These are phyloP conservation scores for Acanthamoeba triangularis DNA, from an alignment of 208 protist species.

Conservation along the genomic window DNA sequence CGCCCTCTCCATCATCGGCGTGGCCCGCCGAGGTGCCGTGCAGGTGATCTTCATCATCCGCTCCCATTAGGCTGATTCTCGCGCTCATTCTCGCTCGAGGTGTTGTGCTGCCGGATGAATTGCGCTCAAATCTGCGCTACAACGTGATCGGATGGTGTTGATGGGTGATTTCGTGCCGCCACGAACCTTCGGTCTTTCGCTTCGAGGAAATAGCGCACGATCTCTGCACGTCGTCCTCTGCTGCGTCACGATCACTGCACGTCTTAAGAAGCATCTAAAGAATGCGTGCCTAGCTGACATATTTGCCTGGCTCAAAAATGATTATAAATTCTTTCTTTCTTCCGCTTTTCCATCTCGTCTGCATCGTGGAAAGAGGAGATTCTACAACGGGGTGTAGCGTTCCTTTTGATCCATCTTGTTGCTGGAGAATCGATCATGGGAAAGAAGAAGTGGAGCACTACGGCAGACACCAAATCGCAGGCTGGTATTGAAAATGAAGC, in stretches of 20 bases:
- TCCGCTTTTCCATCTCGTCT: too few relatives aligned
- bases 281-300: neutral
- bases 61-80: neutral
- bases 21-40: too few relatives aligned
- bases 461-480: neutral
- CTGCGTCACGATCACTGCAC: neutral
- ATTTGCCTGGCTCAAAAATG: neutral
- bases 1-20: neutral
- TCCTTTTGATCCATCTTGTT: too few relatives aligned
- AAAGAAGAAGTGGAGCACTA: neutral
- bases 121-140: neutral
- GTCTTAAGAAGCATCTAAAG: neutral
- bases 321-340: too few relatives aligned
- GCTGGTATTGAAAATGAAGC: neutral
- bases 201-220: neutral
- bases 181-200: neutral
- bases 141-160: too few relatives aligned
- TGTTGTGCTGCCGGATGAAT: neutral
- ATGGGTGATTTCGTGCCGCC: too few relatives aligned
- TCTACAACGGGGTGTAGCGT: too few relatives aligned
- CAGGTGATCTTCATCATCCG: slow-evolving; percentile 23
- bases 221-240: neutral
- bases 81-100: neutral
- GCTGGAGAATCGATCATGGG: neutral
- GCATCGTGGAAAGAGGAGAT: neutral